Evolutionary conservation across 768 basidiomycete species (phyloP).

Genomic region (Collybiopsis luxurians): DNA sequence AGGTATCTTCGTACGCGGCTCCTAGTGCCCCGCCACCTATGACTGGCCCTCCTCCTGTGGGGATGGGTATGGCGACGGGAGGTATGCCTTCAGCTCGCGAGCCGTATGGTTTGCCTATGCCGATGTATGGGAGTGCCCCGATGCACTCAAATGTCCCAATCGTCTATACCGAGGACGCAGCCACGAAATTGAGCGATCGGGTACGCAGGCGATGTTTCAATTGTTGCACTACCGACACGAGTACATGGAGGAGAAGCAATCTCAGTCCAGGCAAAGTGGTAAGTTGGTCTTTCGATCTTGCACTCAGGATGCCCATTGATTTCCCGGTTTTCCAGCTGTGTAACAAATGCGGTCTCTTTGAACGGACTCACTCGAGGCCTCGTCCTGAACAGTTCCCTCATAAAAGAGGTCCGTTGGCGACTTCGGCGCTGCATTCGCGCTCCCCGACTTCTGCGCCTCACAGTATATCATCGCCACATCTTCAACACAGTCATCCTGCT

Average conservation of each 20-base stretch:
- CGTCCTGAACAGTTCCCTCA: slow-evolving; percentile 81
- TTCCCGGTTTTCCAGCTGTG: slow-evolving; percentile 35
- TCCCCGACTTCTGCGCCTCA: slow-evolving; percentile 38
- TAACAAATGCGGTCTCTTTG: slow-evolving; percentile 79
- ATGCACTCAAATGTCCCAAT: slow-evolving; percentile 1
- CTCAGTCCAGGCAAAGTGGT: slow-evolving; percentile 81
- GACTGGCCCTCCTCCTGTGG: not conserved
- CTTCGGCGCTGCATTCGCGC: slow-evolving; percentile 46
- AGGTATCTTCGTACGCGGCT: not conserved
- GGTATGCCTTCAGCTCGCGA: slow-evolving; percentile 1
- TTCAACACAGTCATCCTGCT: not conserved
- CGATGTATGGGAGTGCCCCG: not conserved
- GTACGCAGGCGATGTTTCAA: slow-evolving; percentile 80
- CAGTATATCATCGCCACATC: slow-evolving; percentile 18
- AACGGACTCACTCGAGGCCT: slow-evolving; percentile 76
- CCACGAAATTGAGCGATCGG: slow-evolving; percentile 76
- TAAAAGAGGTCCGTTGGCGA: slow-evolving; percentile 67
- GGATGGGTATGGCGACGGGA: slow-evolving; percentile 2
- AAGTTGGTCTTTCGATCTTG: slow-evolving; percentile 26
- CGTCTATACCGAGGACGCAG: slow-evolving; percentile 71
- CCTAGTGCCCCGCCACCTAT: not conserved
- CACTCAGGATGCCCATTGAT: not conserved
- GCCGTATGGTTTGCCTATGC: not conserved
- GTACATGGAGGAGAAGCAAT: slow-evolving; percentile 76
- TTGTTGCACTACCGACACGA: slow-evolving; percentile 82